Percentiles rank a stretch among this genome's conserved stretches.
phyloP scores from a whole-genome alignment of 1,139 yeast genomes.

The Pneumocystis murina region DNA sequence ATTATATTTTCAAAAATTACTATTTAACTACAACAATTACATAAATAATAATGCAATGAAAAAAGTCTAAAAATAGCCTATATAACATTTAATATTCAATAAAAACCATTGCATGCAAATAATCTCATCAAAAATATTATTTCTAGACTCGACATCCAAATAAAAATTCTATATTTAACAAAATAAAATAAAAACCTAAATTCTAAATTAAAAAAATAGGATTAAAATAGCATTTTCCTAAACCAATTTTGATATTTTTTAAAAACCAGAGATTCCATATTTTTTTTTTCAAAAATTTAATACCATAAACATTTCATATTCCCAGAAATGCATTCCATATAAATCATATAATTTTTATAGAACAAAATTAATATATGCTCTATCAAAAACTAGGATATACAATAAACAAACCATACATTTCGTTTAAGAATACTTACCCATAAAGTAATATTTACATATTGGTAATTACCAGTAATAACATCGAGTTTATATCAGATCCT shows the following conservation, averaged over 20 bases:
- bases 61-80: neutral
- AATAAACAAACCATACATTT: neutral
- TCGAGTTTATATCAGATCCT: neutral
- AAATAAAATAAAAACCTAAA: neutral
- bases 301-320: neutral
- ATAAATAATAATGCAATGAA: neutral
- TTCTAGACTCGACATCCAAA: neutral
- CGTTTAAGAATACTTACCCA: neutral
- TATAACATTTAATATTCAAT: neutral
- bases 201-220: neutral
- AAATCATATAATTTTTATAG: neutral
- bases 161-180: neutral
- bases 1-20: neutral
- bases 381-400: neutral
- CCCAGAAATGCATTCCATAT: neutral
- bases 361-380: neutral
- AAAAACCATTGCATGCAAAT: neutral
- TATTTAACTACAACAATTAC: neutral
- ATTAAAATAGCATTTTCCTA: neutral
- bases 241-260: neutral
- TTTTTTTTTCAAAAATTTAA: neutral
- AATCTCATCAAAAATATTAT: neutral
- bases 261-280: neutral
- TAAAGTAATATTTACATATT: neutral
- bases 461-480: neutral